These are phyloP conservation scores for Colletotrichum karsti DNA, from an alignment of 2,329 filamentous ascomycete genomes.

Conservation along the genomic window DNA sequence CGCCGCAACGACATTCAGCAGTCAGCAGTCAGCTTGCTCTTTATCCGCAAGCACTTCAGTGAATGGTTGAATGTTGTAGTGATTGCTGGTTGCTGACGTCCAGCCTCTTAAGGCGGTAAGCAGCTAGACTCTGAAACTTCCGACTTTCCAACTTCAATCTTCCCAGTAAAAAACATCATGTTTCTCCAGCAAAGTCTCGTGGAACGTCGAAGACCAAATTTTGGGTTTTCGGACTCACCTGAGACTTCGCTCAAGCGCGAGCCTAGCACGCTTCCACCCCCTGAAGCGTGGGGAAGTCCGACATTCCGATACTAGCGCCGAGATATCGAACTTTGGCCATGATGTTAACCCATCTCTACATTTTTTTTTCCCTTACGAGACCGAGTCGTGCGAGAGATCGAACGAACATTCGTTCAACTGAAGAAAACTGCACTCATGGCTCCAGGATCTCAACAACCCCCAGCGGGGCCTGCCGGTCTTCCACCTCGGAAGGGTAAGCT, in stretches of 20 bases:
- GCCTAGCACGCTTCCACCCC: not conserved
- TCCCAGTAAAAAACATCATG: not conserved
- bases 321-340: not conserved
- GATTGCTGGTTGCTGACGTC: too few relatives aligned
- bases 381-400: not conserved
- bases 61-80: too few relatives aligned
- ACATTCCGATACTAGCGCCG: not conserved
- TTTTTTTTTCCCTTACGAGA: not conserved
- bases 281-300: constrained; percentile 26
- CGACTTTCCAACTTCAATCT: too few relatives aligned
- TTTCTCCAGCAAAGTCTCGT: not conserved
- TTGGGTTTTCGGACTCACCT: not conserved
- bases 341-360: not conserved
- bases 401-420: constrained; percentile 20
- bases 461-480: constrained; percentile 8
- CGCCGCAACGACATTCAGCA: too few relatives aligned
- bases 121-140: too few relatives aligned
- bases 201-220: too few relatives aligned
- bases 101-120: too few relatives aligned
- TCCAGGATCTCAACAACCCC: not conserved
- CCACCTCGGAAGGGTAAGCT: constrained; percentile 22
- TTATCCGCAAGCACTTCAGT: too few relatives aligned
- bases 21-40: too few relatives aligned
- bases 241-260: not conserved
- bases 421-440: not conserved